Evolutionary conservation across 1,284 basidiomycete species (phyloP), one percentile per base, ranked within the genome.

Genomic region (Testicularia cyperi): DNA sequence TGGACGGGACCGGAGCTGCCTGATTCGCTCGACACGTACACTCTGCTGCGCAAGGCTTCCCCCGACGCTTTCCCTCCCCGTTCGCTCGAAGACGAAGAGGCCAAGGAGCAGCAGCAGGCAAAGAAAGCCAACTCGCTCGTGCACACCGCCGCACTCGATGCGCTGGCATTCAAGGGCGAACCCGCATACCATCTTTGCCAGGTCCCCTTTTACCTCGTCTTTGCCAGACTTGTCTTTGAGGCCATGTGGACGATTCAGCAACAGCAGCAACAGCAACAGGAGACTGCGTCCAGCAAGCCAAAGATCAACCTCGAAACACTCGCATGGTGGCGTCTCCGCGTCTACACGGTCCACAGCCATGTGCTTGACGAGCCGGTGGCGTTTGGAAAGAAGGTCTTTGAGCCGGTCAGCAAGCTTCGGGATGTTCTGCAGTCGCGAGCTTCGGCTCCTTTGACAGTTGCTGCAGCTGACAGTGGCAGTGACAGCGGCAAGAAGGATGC

Each of bases 1-100:
- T 99, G 91, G 91, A 97, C 92, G 0, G 95, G 95, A 1, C 95
- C 95, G 1, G 83, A 90, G 68, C 81, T 95, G 30, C 80, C 86
- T 53, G 42, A 41, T 74, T 26, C 47, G 3, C 22, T 68, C 27
- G 44, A 38, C 8, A 56, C 64, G 1, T 13, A 51, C 6, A 16
- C 33, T 8, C 36, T 71, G 21, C 91, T 72, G 34, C 77, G 35
- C 7, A 51, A n/a, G 21, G 62, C 33, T 48, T 78, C 27, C 15
- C 51, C 75, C 8, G 74, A 78, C 20, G 51, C 79, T 4, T 68
- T 80, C 43, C 77, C 62, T 81, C 82, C 48, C 10, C 78, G 81
- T 44, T 82, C 84, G 27, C 64, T 85, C 38, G 77, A 86, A 68
- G 68, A 77, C 24, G 68, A 79, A 38, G 68, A 78, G 25, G 45